Conservation (phyloP, 2,329 filamentous ascomycete species). For the Ascochyta fabae region DNA sequence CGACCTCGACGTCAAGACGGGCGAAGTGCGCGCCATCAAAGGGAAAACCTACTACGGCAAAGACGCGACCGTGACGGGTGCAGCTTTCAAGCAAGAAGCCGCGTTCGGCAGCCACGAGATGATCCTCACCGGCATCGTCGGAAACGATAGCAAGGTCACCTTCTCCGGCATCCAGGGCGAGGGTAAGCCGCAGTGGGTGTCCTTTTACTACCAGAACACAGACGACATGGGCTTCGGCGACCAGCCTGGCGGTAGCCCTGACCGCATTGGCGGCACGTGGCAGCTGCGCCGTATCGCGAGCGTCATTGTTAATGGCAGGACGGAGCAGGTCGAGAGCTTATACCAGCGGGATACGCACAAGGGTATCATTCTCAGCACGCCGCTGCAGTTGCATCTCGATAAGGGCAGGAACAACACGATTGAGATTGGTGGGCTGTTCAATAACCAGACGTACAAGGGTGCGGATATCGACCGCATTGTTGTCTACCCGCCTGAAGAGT, state of each 20-base stretch:
- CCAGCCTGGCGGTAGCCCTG: constrained; percentile 61
- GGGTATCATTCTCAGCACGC: constrained; percentile 65
- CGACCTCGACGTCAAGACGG: constrained; percentile 61
- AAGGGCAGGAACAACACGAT: constrained; percentile 65
- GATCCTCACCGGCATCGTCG: constrained; percentile 61
- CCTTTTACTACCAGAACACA: constrained; percentile 65
- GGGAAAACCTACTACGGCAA: constrained; percentile 58
- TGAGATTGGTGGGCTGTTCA: constrained; percentile 63
- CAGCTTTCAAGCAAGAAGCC: constrained; percentile 63
- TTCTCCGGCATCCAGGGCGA: constrained; percentile 58
- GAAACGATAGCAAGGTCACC: constrained; percentile 62
- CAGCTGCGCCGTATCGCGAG: constrained; percentile 66
- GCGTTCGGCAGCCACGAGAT: constrained; percentile 57
- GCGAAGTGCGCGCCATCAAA: constrained; percentile 55
- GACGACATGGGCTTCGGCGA: constrained; percentile 67
- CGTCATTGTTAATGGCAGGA: constrained; percentile 63
- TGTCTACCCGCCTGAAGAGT: constrained; percentile 63
- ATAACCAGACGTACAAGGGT: constrained; percentile 63
- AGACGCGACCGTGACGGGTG: constrained; percentile 54
- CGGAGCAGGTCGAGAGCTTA: constrained; percentile 57
- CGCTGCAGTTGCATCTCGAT: constrained; percentile 60
- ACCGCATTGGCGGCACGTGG: constrained; percentile 66
- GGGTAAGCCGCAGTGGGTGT: constrained; percentile 63
- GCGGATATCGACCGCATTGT: constrained; percentile 66
- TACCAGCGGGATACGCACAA: constrained; percentile 65